Percentiles rank a stretch among this genome's conserved stretches.
phyloP scores from a whole-genome alignment of 2,329 filamentous ascomycete species.

The Microsporum audouinii region DNA sequence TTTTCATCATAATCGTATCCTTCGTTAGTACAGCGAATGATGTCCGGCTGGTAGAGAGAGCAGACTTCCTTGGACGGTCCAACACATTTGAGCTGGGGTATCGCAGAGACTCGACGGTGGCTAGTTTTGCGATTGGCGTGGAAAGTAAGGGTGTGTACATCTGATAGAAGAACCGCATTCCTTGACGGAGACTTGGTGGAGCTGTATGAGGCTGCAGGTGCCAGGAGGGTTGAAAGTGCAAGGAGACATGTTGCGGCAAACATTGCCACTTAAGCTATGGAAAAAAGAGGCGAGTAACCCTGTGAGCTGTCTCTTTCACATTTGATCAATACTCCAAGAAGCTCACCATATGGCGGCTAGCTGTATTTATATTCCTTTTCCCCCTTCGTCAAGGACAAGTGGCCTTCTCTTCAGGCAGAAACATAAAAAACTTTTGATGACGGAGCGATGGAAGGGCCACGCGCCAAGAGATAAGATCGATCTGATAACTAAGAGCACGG shows the following conservation, averaged over 20 bases:
- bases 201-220: conserved; percentile 8
- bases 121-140: conserved; percentile 56
- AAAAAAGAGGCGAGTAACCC: too few relatives aligned
- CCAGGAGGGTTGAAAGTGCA: conserved; percentile 12
- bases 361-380: not conserved
- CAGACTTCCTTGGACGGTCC: conserved; percentile 52
- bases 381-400: not conserved
- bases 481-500: conserved; percentile 14
- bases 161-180: conserved; percentile 29
- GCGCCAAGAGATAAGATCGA: conserved; percentile 15
- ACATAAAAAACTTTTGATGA: not conserved
- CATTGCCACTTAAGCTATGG: not conserved
- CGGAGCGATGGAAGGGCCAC: not conserved
- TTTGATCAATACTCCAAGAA: not conserved
- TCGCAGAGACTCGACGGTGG: conserved; percentile 61
- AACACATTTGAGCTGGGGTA: conserved; percentile 69
- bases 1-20: conserved; percentile 67
- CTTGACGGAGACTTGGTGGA: conserved; percentile 21
- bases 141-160: conserved; percentile 69
- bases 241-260: conserved; percentile 4
- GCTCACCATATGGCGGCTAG: not conserved
- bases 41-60: conserved; percentile 60
- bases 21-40: conserved; percentile 82
- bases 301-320: not conserved
- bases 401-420: conserved; percentile 3